phyloP scores from a whole-genome alignment of 108 stramenopile species.

The Cylindrotheca fusiformis region DNA sequence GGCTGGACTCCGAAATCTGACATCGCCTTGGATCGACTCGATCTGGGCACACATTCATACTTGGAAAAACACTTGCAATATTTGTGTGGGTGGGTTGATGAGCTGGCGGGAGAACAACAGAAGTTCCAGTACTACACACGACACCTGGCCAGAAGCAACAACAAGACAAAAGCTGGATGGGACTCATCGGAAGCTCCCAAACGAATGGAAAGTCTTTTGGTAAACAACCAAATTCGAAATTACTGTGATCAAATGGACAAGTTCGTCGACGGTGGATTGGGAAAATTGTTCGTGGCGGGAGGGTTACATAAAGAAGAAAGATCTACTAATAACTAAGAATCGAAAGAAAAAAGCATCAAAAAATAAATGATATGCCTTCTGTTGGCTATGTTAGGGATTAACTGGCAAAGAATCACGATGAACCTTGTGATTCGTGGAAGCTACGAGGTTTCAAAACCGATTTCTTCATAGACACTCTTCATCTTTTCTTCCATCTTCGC shows the following conservation, averaged over 20 bases:
- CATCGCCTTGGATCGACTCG: slow-evolving; percentile 82
- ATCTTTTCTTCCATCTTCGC: slow-evolving; percentile 47
- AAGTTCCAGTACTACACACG: slow-evolving; percentile 86
- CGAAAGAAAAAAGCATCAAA: background rate
- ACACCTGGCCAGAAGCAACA: slow-evolving; percentile 49
- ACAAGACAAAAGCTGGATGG: slow-evolving; percentile 48
- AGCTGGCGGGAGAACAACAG: slow-evolving; percentile 86
- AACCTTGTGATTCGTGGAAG: background rate
- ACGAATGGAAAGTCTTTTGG: slow-evolving; percentile 89
- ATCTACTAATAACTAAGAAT: background rate
- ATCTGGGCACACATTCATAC: slow-evolving; percentile 91
- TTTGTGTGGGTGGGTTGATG: slow-evolving; percentile 93
- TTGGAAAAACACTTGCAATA: slow-evolving; percentile 96
- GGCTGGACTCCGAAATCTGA: slow-evolving; percentile 50
- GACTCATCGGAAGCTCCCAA: slow-evolving; percentile 75
- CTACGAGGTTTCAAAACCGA: slow-evolving; percentile 20
- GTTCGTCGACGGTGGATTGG: slow-evolving; percentile 81
- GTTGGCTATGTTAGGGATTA: no score
- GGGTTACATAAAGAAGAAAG: slow-evolving; percentile 81
- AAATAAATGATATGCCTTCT: no score
- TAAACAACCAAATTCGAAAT: slow-evolving; percentile 86
- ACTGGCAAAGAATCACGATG: no score
- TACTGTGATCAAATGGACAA: slow-evolving; percentile 94
- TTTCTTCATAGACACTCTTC: slow-evolving; percentile 35
- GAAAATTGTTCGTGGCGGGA: slow-evolving; percentile 88